Evolutionary conservation across 148 eudicot species (phyloP).

Genomic region (Spergularia bocconei): DNA sequence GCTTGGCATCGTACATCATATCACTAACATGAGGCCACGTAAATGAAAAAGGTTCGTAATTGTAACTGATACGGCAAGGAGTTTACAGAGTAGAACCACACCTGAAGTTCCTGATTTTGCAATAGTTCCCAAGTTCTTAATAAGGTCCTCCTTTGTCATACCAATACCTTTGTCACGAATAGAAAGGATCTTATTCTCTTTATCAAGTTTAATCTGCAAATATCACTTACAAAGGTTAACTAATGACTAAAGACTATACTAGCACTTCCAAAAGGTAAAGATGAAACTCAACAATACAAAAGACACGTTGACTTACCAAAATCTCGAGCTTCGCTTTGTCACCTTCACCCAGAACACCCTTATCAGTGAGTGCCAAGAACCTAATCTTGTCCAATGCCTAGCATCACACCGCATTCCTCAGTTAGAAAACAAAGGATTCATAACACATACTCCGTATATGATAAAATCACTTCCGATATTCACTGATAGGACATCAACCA

Average conservation of each 20-base stretch:
- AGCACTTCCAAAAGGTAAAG: too few species aligned
- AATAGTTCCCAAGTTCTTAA: constrained; percentile 94
- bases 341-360: constrained; percentile 89
- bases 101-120: constrained; percentile 99
- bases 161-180: constrained; percentile 97
- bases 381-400: constrained; percentile 98
- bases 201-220: constrained; percentile 85
- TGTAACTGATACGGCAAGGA: background rate
- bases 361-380: constrained; percentile 87
- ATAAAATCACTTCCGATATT: background rate
- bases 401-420: constrained; percentile 14
- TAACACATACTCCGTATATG: too few species aligned
- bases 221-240: background rate
- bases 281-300: background rate
- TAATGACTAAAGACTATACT: background rate
- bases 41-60: background rate
- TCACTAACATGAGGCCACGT: background rate
- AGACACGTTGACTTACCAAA: constrained; percentile 45
- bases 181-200: constrained; percentile 81
- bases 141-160: constrained; percentile 96
- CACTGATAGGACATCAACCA: background rate
- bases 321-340: constrained; percentile 85
- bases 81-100: constrained; percentile 9
- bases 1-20: background rate
- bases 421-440: background rate